Conservation (phyloP, 2,329 filamentous ascomycete species). For the Ophiostoma ulmi region DNA sequence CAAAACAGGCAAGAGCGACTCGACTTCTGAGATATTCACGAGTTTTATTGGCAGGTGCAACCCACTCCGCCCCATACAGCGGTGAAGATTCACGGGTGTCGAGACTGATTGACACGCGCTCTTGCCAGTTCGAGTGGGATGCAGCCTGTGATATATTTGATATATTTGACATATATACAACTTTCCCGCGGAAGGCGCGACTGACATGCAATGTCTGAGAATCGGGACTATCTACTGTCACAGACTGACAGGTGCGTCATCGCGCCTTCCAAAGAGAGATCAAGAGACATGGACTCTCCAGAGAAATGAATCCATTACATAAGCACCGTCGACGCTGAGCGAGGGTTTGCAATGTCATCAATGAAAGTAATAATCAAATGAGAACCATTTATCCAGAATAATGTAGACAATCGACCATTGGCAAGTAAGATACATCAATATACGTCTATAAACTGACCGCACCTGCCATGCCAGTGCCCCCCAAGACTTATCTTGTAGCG, state of each 20-base stretch:
- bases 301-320: not conserved
- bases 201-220: not conserved
- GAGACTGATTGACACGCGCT: slow-evolving; percentile 1
- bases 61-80: slow-evolving; percentile 7
- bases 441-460: not conserved
- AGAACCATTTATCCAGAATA: not conserved
- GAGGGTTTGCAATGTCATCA: not conserved
- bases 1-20: not conserved
- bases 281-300: not conserved
- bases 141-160: not conserved
- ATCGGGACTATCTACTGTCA: not conserved
- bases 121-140: not conserved
- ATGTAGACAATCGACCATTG: not conserved
- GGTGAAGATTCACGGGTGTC: not conserved
- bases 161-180: not conserved
- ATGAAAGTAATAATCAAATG: not conserved
- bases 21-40: not conserved
- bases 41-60: not conserved
- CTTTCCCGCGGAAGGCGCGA: not conserved
- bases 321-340: not conserved
- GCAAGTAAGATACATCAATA: not conserved
- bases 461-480: not conserved
- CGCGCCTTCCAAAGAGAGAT: not conserved
- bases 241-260: slow-evolving; percentile 18
- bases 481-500: not conserved